These are phyloP conservation scores for Sclerospora graminicola DNA, from an alignment of 352 stramenopile genomes.

Conservation along the genomic window DNA sequence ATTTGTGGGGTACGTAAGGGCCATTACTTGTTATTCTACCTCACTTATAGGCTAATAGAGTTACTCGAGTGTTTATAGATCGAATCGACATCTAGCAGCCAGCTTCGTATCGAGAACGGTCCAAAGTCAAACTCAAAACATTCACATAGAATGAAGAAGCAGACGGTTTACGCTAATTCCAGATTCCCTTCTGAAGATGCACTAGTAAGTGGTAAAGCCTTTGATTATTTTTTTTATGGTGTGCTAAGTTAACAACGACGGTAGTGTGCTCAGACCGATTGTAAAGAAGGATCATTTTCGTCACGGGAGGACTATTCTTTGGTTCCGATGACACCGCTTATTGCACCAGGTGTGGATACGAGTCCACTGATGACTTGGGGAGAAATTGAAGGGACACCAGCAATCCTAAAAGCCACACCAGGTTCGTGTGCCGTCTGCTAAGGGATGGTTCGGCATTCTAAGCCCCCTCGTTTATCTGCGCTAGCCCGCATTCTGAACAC, in stretches of 20 bases:
- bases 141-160: constrained; percentile 23
- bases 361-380: constrained; percentile 83
- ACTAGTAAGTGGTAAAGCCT: constrained; percentile 10
- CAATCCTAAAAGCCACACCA: constrained; percentile 35
- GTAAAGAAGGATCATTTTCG: background rate
- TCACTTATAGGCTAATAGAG: background rate
- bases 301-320: constrained; percentile 28
- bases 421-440: constrained; percentile 14
- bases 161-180: constrained; percentile 69
- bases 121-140: constrained; percentile 13
- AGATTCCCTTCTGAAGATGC: constrained; percentile 30
- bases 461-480: background rate
- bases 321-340: constrained; percentile 71
- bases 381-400: constrained; percentile 71
- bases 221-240: background rate
- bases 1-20: constrained; percentile 47
- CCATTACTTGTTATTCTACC: too few species aligned
- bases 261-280: background rate
- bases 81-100: constrained; percentile 1
- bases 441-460: background rate
- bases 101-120: constrained; percentile 39
- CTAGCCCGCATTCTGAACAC: constrained; percentile 31
- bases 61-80: constrained; percentile 14
- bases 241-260: background rate
- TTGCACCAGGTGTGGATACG: constrained; percentile 56